These are phyloP conservation scores for Thalassiosira livingstoniorum DNA, from an alignment of 352 stramenopile genomes.

Conservation along the genomic window DNA sequence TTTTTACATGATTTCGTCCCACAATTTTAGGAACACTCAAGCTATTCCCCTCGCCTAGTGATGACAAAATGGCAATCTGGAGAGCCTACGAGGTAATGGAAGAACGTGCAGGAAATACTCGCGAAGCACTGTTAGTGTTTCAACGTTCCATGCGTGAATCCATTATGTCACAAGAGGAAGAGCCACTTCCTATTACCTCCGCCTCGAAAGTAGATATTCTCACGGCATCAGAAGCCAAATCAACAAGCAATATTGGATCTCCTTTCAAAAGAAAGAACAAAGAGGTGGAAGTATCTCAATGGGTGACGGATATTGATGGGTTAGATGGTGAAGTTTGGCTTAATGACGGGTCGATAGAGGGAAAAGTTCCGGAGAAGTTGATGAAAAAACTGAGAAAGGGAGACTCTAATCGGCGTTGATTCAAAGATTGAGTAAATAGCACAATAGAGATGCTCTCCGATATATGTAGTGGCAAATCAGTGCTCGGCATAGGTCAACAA, in stretches of 20 bases:
- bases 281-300: slow-evolving; percentile 79
- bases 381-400: slow-evolving; percentile 73
- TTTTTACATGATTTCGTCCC: neutral
- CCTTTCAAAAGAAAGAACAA: slow-evolving; percentile 39
- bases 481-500: neutral
- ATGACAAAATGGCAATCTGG: slow-evolving; percentile 79
- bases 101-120: slow-evolving; percentile 71
- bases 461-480: neutral
- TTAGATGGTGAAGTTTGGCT: slow-evolving; percentile 79
- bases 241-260: neutral
- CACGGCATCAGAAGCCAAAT: slow-evolving; percentile 6
- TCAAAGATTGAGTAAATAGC: neutral
- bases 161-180: slow-evolving; percentile 54
- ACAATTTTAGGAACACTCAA: slow-evolving; percentile 60
- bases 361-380: slow-evolving; percentile 64
- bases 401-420: neutral
- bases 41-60: slow-evolving; percentile 71
- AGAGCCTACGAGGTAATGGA: slow-evolving; percentile 84
- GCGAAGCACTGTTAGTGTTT: slow-evolving; percentile 73
- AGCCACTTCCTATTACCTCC: slow-evolving; percentile 18
- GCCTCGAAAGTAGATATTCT: slow-evolving; percentile 19
- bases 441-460: neutral
- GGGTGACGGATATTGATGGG: slow-evolving; percentile 50
- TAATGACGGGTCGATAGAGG: slow-evolving; percentile 80
- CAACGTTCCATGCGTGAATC: slow-evolving; percentile 76